Conservation (phyloP, 208 protist genomes). For the Trichomonas gallinae region DNA sequence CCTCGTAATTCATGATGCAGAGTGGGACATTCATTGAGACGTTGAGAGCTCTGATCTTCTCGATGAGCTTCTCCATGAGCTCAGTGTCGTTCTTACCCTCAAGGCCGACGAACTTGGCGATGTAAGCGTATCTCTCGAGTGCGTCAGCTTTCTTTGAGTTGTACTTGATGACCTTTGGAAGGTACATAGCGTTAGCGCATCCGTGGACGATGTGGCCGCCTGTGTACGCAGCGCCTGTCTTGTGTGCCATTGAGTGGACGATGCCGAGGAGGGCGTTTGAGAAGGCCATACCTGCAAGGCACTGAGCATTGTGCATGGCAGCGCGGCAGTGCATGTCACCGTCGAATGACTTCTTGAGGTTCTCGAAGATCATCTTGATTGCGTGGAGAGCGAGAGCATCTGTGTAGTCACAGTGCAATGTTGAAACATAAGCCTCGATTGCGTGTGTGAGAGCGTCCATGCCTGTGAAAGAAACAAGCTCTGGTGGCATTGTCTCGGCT, state of each 20-base stretch:
- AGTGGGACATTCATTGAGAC: background rate
- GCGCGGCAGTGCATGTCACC: background rate
- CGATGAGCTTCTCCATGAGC: background rate
- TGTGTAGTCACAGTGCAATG: slow-evolving; percentile 32
- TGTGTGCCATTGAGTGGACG: slow-evolving; percentile 44
- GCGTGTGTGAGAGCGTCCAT: slow-evolving; percentile 44
- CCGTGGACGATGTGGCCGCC: slow-evolving; percentile 35
- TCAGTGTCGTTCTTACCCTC: background rate
- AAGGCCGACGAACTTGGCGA: background rate
- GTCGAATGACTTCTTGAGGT: slow-evolving; percentile 30
- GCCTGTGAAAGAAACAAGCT: slow-evolving; percentile 34
- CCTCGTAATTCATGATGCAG: background rate
- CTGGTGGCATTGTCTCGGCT: slow-evolving; percentile 30
- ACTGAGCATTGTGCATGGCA: slow-evolving; percentile 33
- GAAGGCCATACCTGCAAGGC: slow-evolving; percentile 45
- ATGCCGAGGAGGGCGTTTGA: slow-evolving; percentile 42
- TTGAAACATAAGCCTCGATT: slow-evolving; percentile 42
- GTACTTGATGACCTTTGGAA: slow-evolving; percentile 26
- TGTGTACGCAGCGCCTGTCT: slow-evolving; percentile 8
- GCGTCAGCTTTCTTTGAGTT: background rate
- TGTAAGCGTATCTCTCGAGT: background rate
- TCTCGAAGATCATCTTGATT: slow-evolving; percentile 31
- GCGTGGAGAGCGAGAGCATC: slow-evolving; percentile 33
- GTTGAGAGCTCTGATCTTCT: background rate
- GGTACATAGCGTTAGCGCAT: slow-evolving; percentile 37